These are phyloP conservation scores for Irpex rosettiformis DNA, from an alignment of 1,284 basidiomycete genomes.

Conservation along the genomic window DNA sequence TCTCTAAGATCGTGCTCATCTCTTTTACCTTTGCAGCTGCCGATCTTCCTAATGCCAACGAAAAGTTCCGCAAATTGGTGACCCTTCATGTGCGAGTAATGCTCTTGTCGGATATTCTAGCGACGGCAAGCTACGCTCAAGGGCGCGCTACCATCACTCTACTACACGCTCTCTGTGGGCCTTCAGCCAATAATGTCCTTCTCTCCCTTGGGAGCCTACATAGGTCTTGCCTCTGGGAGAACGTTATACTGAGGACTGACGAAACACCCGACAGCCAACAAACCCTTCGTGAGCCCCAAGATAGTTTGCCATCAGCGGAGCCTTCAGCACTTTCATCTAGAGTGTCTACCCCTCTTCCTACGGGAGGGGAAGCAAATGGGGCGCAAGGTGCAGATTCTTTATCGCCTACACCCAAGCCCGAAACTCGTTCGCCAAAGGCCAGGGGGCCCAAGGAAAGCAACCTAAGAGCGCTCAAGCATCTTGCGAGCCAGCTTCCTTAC, in stretches of 20 bases:
- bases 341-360: slow-evolving; percentile 3
- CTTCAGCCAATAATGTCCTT: slow-evolving; percentile 64
- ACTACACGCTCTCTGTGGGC: slow-evolving; percentile 71
- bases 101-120: slow-evolving; percentile 86
- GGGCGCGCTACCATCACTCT: slow-evolving; percentile 74
- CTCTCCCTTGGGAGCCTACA: slow-evolving; percentile 80
- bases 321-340: slow-evolving; percentile 37
- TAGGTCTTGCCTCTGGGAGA: slow-evolving; percentile 85
- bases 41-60: slow-evolving; percentile 43
- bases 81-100: slow-evolving; percentile 78
- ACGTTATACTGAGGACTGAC: slow-evolving; percentile 70
- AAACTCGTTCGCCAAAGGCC: slow-evolving; percentile 32
- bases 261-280: not conserved
- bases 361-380: slow-evolving; percentile 35
- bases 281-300: not conserved
- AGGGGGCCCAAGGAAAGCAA: slow-evolving; percentile 58
- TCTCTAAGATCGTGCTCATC: slow-evolving; percentile 8
- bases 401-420: slow-evolving; percentile 18
- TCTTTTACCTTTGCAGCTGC: slow-evolving; percentile 36
- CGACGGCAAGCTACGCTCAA: slow-evolving; percentile 83
- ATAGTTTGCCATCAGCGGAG: slow-evolving; percentile 33
- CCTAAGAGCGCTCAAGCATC: slow-evolving; percentile 75
- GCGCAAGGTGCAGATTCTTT: slow-evolving; percentile 24
- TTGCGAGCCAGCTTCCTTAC: slow-evolving; percentile 78
- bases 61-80: slow-evolving; percentile 73